phyloP scores from a whole-genome alignment of 1,284 basidiomycete genomes.

The Testicularia cyperi region DNA sequence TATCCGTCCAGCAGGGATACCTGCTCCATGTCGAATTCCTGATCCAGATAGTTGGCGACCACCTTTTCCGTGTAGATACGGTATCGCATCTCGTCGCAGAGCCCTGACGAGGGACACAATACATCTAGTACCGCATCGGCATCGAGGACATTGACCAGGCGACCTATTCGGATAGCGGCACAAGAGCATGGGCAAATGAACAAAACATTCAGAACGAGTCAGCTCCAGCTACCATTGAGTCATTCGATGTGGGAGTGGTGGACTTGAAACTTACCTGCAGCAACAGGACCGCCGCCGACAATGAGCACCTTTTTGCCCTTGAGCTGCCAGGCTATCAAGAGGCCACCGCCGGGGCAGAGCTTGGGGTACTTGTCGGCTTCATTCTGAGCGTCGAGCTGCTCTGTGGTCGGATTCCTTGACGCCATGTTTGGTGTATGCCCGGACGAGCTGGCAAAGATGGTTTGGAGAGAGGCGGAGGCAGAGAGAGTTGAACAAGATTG shows the following conservation, averaged over 20 bases:
- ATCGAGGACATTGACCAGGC: conserved; percentile 56
- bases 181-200: not conserved
- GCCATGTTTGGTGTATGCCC: too few relatives aligned
- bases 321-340: conserved; percentile 84
- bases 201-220: too few relatives aligned
- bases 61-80: conserved; percentile 42
- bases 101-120: conserved; percentile 49
- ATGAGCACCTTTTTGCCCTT: conserved; percentile 77
- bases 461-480: too few relatives aligned
- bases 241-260: not conserved
- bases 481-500: too few relatives aligned
- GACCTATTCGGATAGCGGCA: conserved; percentile 10
- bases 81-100: conserved; percentile 53
- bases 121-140: conserved; percentile 57
- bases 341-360: conserved; percentile 67
- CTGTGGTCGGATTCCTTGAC: conserved; percentile 27
- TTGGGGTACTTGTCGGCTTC: conserved; percentile 39
- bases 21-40: conserved; percentile 57
- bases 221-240: too few relatives aligned
- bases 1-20: conserved; percentile 19
- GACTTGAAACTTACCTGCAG: conserved; percentile 64
- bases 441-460: too few relatives aligned
- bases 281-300: conserved; percentile 85
- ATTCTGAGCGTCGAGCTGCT: not conserved
- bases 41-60: conserved; percentile 42